A percentile compares a stretch with the other conserved stretches of the same genome.
Evolutionary conservation across 164 flowering plant species (phyloP).

Genomic region (Nelumbo lutea): DNA sequence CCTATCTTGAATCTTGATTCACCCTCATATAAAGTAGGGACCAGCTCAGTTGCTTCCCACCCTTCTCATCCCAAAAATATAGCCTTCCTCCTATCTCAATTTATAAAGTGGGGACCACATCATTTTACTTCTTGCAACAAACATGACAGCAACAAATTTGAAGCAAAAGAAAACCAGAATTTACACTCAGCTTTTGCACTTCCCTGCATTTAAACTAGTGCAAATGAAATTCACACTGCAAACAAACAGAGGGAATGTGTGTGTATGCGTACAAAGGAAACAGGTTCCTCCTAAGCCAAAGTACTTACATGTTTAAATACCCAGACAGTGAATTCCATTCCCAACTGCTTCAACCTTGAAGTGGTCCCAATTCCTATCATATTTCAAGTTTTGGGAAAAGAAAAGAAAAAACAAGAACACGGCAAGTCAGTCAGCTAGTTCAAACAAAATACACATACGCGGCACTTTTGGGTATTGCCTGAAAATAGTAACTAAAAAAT

Average conservation of each 20-base stretch:
- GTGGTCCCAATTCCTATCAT: slow-evolving; percentile 69
- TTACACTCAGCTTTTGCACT: neutral
- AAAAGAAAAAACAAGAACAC: neutral
- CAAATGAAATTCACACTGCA: too few species aligned
- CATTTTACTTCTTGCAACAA: too few species aligned
- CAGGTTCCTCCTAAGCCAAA: neutral
- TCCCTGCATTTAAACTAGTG: too few species aligned
- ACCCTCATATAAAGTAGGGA: too few species aligned
- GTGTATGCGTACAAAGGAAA: neutral
- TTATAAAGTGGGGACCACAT: too few species aligned
- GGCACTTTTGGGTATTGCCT: too few species aligned
- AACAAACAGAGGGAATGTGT: neutral
- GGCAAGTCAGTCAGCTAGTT: neutral
- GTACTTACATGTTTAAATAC: slow-evolving; percentile 93
- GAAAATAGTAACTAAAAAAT: neutral
- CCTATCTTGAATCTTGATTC: too few species aligned
- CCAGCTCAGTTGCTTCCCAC: too few species aligned
- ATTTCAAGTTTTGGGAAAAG: slow-evolving; percentile 1
- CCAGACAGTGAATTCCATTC: slow-evolving; percentile 99
- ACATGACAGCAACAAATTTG: too few species aligned
- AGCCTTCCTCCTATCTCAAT: too few species aligned
- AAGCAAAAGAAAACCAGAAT: too few species aligned
- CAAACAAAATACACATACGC: neutral
- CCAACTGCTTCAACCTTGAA: slow-evolving; percentile 87
- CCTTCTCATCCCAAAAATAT: too few species aligned